Evolutionary conservation across 1,284 basidiomycete species (phyloP).

Genomic region (Sanghuangporus weigelae): DNA sequence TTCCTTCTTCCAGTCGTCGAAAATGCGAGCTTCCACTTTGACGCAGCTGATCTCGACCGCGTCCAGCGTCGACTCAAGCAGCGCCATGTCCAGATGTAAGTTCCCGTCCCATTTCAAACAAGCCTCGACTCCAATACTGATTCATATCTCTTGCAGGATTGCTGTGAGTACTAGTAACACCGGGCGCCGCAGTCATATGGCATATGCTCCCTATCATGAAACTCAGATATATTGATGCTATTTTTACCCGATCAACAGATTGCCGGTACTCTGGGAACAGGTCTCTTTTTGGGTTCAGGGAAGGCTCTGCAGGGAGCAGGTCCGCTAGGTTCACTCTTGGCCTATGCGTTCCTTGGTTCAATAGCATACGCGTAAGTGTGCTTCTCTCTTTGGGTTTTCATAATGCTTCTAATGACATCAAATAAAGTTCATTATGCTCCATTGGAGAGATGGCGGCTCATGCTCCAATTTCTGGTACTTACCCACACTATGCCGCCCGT

Average conservation of each 20-base stretch:
- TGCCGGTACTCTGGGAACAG: constrained; percentile 71
- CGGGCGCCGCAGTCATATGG: not conserved
- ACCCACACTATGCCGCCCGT: constrained; percentile 64
- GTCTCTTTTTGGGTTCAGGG: constrained; percentile 81
- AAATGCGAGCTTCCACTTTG: constrained; percentile 30
- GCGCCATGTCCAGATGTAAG: constrained; percentile 68
- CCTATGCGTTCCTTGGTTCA: constrained; percentile 54
- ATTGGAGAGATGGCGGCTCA: constrained; percentile 68
- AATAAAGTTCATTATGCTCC: constrained; percentile 48
- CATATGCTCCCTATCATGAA: not conserved
- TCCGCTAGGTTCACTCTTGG: constrained; percentile 56
- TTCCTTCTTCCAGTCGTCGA: constrained; percentile 7
- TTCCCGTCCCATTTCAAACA: constrained; percentile 12
- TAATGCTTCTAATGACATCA: not conserved
- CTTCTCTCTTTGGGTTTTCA: not conserved
- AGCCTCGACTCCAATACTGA: constrained; percentile 6
- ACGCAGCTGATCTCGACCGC: constrained; percentile 52
- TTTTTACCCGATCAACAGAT: constrained; percentile 36
- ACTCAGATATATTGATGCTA: not conserved
- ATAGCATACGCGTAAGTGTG: constrained; percentile 52
- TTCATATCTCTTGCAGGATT: constrained; percentile 38
- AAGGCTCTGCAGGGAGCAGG: constrained; percentile 50
- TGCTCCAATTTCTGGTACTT: constrained; percentile 70
- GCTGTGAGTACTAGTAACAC: constrained; percentile 38
- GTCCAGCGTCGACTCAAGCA: constrained; percentile 62